A percentile compares a stretch with the other conserved stretches of the same genome.
These are phyloP conservation scores for Anthracocystis setariae DNA, from an alignment of 1,284 basidiomycete species.

Conservation along the genomic window DNA sequence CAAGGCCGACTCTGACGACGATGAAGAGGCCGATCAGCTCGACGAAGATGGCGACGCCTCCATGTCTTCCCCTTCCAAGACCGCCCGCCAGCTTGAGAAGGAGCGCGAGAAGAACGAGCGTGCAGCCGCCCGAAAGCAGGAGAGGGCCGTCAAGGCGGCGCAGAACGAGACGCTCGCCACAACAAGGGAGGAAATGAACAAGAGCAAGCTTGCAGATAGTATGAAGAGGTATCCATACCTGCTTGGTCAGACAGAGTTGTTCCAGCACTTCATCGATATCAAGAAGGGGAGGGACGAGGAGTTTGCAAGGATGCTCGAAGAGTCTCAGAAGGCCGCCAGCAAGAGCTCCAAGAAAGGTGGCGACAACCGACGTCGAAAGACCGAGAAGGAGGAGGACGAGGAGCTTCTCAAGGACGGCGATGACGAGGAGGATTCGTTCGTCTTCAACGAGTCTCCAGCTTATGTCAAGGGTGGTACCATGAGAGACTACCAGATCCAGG, in stretches of 20 bases:
- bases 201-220: conserved; percentile 64
- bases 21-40: conserved; percentile 38
- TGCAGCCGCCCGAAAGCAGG: conserved; percentile 47
- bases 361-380: conserved; percentile 83
- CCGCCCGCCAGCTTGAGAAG: conserved; percentile 57
- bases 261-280: conserved; percentile 68
- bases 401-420: conserved; percentile 83
- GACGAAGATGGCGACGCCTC: conserved; percentile 34
- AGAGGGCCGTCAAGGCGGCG: conserved; percentile 46
- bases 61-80: conserved; percentile 52
- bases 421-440: conserved; percentile 75
- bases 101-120: conserved; percentile 52
- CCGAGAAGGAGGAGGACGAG: conserved; percentile 83
- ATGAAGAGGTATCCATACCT: conserved; percentile 66
- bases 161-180: conserved; percentile 56
- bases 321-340: conserved; percentile 68
- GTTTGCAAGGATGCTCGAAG: conserved; percentile 84
- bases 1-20: conserved; percentile 22
- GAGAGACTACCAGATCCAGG: conserved; percentile 94
- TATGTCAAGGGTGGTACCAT: conserved; percentile 77
- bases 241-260: conserved; percentile 67
- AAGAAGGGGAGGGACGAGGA: conserved; percentile 85
- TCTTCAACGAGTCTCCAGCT: conserved; percentile 61
- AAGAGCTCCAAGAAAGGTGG: conserved; percentile 47
- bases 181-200: conserved; percentile 57